Conservation (phyloP, 768 basidiomycete species). For the Mrakia blollopis region DNA sequence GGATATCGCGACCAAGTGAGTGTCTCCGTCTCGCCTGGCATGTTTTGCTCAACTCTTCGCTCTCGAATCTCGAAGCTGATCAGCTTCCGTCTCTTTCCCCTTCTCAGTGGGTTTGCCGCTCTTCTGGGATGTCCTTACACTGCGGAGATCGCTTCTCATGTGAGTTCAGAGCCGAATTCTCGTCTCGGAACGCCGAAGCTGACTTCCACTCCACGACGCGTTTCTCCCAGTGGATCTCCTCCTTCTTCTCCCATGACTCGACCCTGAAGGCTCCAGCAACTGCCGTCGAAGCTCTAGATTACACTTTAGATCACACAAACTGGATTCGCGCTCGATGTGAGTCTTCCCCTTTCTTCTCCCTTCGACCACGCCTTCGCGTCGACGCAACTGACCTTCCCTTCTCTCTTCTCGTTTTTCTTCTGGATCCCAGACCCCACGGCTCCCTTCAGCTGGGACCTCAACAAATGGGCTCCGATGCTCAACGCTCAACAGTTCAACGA, state of each 20-base stretch:
- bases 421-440: background rate
- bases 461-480: background rate
- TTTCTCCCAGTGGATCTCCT: background rate
- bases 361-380: background rate
- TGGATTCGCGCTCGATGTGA: background rate
- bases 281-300: background rate
- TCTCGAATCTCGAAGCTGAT: background rate
- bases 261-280: background rate
- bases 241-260: background rate
- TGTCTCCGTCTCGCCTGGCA: background rate
- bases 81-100: background rate
- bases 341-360: background rate
- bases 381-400: background rate
- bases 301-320: background rate
- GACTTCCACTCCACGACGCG: background rate
- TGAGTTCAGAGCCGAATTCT: background rate
- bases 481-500: slow-evolving; percentile 3
- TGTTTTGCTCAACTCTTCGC: background rate
- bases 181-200: background rate
- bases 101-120: background rate
- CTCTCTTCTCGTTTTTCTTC: background rate
- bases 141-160: background rate
- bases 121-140: background rate
- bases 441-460: background rate
- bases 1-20: background rate